Conservation (phyloP, 2,329 filamentous ascomycete species). For the Macrophomina pseudophaseolina region DNA sequence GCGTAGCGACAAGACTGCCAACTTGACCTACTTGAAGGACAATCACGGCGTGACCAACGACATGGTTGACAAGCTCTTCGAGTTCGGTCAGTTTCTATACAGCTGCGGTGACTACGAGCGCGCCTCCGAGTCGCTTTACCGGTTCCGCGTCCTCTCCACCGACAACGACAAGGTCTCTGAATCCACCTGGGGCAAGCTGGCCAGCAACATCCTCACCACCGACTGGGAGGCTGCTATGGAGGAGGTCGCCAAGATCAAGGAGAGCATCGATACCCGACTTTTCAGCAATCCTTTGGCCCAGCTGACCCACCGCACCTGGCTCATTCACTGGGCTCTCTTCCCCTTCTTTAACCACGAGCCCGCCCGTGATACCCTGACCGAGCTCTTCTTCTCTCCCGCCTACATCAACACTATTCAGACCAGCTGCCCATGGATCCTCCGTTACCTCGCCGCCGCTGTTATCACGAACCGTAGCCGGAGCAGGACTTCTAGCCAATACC, state of each 20-base stretch:
- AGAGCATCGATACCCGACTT: conserved; percentile 87
- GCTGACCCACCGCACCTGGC: conserved; percentile 94
- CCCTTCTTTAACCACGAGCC: conserved; percentile 97
- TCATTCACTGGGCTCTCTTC: conserved; percentile 98
- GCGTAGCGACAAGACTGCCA: conserved; percentile 95
- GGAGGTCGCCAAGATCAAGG: conserved; percentile 68
- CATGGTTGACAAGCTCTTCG: conserved; percentile 95
- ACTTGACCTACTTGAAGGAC: conserved; percentile 97
- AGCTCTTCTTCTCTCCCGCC: conserved; percentile 94
- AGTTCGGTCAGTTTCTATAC: conserved; percentile 97
- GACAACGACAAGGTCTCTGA: conserved; percentile 97
- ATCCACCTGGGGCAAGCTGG: conserved; percentile 97
- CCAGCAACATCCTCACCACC: conserved; percentile 90
- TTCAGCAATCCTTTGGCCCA: conserved; percentile 97
- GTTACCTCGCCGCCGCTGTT: conserved; percentile 91
- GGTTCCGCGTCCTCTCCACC: conserved; percentile 96
- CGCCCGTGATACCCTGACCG: conserved; percentile 87
- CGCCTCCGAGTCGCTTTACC: conserved; percentile 91
- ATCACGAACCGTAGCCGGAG: conserved; percentile 80
- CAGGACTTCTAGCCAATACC: conserved; percentile 86
- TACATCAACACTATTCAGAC: conserved; percentile 99
- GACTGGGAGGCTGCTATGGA: conserved; percentile 88
- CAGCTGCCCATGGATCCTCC: conserved; percentile 92
- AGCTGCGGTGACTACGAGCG: conserved; percentile 92
- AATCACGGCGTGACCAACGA: conserved; percentile 92